These are phyloP conservation scores for Poteriospumella lacustris DNA, from an alignment of 108 stramenopile genomes.

Conservation along the genomic window DNA sequence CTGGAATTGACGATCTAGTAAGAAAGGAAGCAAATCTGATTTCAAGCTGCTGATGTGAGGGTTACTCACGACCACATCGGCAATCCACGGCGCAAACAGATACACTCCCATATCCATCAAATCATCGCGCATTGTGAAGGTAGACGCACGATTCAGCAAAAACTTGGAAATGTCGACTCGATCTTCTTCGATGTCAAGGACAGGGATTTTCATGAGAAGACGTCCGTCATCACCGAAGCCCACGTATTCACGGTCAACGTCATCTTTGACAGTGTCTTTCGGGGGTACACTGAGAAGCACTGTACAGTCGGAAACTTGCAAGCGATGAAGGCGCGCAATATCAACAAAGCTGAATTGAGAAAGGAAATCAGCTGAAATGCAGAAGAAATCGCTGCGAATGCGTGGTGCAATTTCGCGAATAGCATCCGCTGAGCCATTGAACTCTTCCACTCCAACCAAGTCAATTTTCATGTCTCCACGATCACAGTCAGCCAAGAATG, in stretches of 20 bases:
- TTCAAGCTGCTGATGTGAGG: neutral
- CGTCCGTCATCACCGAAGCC: conserved; percentile 6
- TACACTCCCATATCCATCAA: conserved; percentile 19
- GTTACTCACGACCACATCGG: neutral
- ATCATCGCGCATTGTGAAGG: conserved; percentile 1
- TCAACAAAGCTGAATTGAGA: conserved; percentile 11
- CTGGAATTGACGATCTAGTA: conserved; percentile 2
- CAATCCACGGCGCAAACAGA: neutral
- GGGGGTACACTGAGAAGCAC: neutral
- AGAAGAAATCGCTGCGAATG: conserved; percentile 26
- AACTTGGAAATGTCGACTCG: neutral
- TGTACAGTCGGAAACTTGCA: neutral
- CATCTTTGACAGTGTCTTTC: neutral
- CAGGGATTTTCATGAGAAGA: conserved; percentile 11
- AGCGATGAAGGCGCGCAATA: neutral
- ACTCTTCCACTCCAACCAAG: neutral
- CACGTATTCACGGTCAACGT: neutral
- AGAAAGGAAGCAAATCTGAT: conserved; percentile 2
- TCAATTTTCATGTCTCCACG: conserved; percentile 14
- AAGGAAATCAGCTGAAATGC: neutral
- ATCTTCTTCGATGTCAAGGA: conserved; percentile 6
- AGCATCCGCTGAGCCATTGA: conserved; percentile 26
- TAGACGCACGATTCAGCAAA: conserved; percentile 1
- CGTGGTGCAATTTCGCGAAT: neutral
- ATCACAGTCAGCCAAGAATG: neutral